Evolutionary conservation across 192 early-diverging fungal genomes (phyloP), one percentile per base, ranked within the genome.

Genomic region (Cladochytrium replicatum): DNA sequence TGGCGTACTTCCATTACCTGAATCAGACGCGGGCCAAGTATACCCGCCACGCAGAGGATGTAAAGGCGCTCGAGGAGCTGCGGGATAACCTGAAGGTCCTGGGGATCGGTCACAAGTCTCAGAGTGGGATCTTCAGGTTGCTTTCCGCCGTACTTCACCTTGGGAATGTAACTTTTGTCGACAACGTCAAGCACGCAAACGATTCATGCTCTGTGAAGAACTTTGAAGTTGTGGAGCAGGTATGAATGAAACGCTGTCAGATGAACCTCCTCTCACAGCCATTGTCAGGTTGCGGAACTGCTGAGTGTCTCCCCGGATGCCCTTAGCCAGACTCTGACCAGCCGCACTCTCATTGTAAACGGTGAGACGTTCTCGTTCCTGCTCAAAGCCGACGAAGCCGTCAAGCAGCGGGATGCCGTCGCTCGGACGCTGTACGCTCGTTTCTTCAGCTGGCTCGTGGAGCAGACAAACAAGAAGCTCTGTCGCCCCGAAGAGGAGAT

Each of bases 71-170:
- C 8, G 52, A 48, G 17, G 57, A 52, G 9, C 13, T 75, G 3
- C 48, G 64, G 6, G 66, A 66, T 21, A 48, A 51, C 41, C 29
- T 75, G 26, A 75, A 72, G 53, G 29, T 60, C 6, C 44, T 75
- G 3, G 72, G 76, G 32, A 53, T 72, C 46, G 69, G 72, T 13
- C 48, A 55, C 27, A 72, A 85, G 24, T 75, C 80, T 43, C 83
- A 89, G 30, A 61, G 72, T 19, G 80, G 85, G 26, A 56, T 97
- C 15, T 93, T 82, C 58, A 83, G 87, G 43, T 60, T 91, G 3
- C 48, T 98, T 21, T 79, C 89, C 0, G 93, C 88, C 1, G 83
- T 97, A 32, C 64, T 97, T 43, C 91, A 94, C 50, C 59, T 97
- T 11, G 93, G 92, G 17, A 95, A 97, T 50, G 58, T 91, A n/a